phyloP scores from a whole-genome alignment of 352 stramenopile species.

The Phytophthora europaea region DNA sequence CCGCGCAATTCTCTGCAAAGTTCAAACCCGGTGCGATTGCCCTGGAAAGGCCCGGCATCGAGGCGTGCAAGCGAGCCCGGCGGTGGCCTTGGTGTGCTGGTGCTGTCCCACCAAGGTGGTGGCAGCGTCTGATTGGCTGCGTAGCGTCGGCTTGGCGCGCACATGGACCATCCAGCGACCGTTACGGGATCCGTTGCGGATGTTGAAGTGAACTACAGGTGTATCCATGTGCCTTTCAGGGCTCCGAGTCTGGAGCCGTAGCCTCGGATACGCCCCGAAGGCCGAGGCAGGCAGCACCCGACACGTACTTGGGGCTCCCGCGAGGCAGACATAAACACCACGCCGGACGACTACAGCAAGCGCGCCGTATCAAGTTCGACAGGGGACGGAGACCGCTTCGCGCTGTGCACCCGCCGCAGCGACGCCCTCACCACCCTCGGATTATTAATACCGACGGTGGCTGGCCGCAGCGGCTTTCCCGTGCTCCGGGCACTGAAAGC shows the following conservation, averaged over 20 bases:
- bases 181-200: conserved; percentile 14
- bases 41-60: conserved; percentile 16
- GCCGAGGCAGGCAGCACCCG: background rate
- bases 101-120: conserved; percentile 13
- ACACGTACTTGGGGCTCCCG: conserved; percentile 18
- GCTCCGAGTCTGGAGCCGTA: background rate
- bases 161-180: conserved; percentile 21
- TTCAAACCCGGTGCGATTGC: conserved; percentile 6
- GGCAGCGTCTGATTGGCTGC: conserved; percentile 35
- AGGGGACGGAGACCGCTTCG: conserved; percentile 20
- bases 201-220: conserved; percentile 30
- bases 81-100: background rate
- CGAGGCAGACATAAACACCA: conserved; percentile 24
- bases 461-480: background rate
- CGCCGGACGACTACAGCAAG: conserved; percentile 18
- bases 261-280: background rate
- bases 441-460: conserved; percentile 15
- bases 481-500: background rate
- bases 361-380: conserved; percentile 24
- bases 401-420: conserved; percentile 9
- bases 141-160: background rate
- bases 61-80: conserved; percentile 22
- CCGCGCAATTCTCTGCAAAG: conserved; percentile 29
- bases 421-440: background rate
- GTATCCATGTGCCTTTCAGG: conserved; percentile 12